phyloP scores from a whole-genome alignment of 2,329 filamentous ascomycete genomes.

The Coniochaeta pulveracea region DNA sequence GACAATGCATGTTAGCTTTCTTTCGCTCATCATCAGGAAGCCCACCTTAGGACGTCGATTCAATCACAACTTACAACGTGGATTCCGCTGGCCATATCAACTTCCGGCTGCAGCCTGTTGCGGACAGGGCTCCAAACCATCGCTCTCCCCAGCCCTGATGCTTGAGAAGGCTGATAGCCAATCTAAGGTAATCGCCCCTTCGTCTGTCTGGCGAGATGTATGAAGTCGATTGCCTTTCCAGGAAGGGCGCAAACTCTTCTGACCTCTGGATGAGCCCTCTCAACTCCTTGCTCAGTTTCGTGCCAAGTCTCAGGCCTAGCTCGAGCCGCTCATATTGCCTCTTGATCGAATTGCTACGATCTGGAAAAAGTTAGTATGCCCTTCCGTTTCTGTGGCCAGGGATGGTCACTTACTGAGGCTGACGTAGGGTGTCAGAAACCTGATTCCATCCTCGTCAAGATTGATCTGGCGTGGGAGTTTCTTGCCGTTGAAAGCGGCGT shows the following conservation, averaged over 20 bases:
- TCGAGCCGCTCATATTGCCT: constrained; percentile 3
- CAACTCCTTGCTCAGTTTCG: not conserved
- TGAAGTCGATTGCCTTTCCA: not conserved
- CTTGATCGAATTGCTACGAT: not conserved
- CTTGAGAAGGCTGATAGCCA: constrained; percentile 1
- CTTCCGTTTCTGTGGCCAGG: not conserved
- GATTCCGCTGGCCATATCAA: constrained; percentile 1
- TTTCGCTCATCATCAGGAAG: not conserved
- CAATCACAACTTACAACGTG: not conserved
- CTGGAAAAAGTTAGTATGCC: constrained; percentile 1
- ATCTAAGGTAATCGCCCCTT: not conserved
- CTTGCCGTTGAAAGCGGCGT: not conserved
- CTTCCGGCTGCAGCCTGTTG: not conserved
- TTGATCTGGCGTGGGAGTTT: constrained; percentile 2
- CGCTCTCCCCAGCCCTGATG: not conserved
- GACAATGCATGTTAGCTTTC: not conserved
- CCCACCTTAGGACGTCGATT: not conserved
- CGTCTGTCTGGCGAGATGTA: not conserved
- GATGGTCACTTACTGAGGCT: constrained; percentile 2
- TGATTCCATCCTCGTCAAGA: not conserved
- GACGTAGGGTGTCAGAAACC: not conserved
- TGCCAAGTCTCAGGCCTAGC: not conserved
- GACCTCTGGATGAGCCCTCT: not conserved
- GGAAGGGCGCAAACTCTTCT: not conserved
- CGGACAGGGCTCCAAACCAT: not conserved